A percentile compares a stretch with the other conserved stretches of the same genome.
phyloP scores from a whole-genome alignment of 1,284 basidiomycete genomes.

The Cutaneotrichosporon sp. region DNA sequence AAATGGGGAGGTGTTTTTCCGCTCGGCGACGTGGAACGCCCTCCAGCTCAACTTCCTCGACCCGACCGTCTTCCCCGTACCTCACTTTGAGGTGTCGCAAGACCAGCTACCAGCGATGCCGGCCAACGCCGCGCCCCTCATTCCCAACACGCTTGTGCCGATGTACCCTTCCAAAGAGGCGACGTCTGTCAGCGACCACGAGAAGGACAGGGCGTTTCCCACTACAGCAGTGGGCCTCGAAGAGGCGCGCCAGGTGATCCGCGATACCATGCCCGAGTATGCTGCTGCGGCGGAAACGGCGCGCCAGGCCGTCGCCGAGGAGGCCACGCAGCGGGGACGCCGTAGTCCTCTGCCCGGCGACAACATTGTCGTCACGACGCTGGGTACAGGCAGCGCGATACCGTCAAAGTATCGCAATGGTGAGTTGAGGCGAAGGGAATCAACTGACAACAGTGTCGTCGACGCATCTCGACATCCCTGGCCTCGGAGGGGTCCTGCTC shows the following conservation, averaged over 20 bases:
- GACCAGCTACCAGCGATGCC: constrained; percentile 49
- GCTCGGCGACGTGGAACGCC: constrained; percentile 65
- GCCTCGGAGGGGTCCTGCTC: constrained; percentile 66
- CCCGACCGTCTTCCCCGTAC: constrained; percentile 65
- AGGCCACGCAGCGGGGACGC: not conserved
- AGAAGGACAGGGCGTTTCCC: constrained; percentile 28
- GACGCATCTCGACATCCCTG: constrained; percentile 66
- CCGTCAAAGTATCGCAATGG: constrained; percentile 75
- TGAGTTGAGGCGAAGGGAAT: not conserved
- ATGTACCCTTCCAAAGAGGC: constrained; percentile 31
- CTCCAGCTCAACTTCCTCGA: constrained; percentile 70
- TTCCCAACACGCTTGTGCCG: constrained; percentile 23
- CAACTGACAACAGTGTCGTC: constrained; percentile 55
- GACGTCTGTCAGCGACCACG: constrained; percentile 16
- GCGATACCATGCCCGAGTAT: constrained; percentile 20
- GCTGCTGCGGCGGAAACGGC: constrained; percentile 23
- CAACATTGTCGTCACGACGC: constrained; percentile 65
- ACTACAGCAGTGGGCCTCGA: constrained; percentile 22
- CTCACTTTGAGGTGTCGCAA: constrained; percentile 26
- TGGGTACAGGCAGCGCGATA: constrained; percentile 83
- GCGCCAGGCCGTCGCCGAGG: constrained; percentile 17
- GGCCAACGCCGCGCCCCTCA: constrained; percentile 50
- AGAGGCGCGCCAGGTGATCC: constrained; percentile 11
- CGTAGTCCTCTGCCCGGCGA: constrained; percentile 51
- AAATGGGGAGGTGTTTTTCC: constrained; percentile 67